Evolutionary conservation across 2,329 filamentous ascomycete species (phyloP).

Genomic region (Fonsecaea erecta): DNA sequence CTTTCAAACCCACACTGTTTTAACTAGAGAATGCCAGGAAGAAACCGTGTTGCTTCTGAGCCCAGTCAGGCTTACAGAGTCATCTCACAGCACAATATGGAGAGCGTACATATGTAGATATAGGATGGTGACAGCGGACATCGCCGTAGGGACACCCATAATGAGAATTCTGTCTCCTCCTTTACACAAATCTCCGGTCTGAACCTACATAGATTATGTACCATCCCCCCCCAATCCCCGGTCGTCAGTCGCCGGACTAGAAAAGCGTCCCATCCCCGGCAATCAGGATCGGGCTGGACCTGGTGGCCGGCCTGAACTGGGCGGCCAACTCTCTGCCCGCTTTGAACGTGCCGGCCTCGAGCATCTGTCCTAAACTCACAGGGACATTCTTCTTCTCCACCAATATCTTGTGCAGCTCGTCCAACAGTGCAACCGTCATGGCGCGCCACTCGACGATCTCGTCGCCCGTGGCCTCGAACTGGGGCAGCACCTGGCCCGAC

Average conservation of each 20-base stretch:
- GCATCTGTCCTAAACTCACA: conserved; percentile 45
- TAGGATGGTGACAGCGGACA: too few relatives aligned
- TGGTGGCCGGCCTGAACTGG: conserved; percentile 44
- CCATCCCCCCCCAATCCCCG: too few relatives aligned
- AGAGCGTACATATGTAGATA: too few relatives aligned
- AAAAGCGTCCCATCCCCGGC: conserved; percentile 21
- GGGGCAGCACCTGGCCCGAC: conserved; percentile 9
- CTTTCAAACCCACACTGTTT: too few relatives aligned
- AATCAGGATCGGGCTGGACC: conserved; percentile 35
- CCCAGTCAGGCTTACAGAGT: too few relatives aligned
- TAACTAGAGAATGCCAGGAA: too few relatives aligned
- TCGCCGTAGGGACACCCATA: too few relatives aligned
- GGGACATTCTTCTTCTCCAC: conserved; percentile 49
- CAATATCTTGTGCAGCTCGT: conserved; percentile 39
- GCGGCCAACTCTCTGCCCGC: conserved; percentile 41
- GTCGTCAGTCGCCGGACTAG: conserved; percentile 26
- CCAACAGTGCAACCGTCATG: conserved; percentile 19
- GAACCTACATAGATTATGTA: too few relatives aligned
- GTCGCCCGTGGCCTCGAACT: conserved; percentile 14
- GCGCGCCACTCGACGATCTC: conserved; percentile 24
- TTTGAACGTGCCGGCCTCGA: conserved; percentile 40
- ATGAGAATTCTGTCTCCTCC: too few relatives aligned
- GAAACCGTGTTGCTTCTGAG: too few relatives aligned
- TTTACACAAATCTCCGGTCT: too few relatives aligned
- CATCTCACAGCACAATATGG: too few relatives aligned